Evolutionary conservation across 306 rosid species (phyloP), one percentile per base, ranked within the genome.

Genomic region (Pterocarpus macrocarpus): DNA sequence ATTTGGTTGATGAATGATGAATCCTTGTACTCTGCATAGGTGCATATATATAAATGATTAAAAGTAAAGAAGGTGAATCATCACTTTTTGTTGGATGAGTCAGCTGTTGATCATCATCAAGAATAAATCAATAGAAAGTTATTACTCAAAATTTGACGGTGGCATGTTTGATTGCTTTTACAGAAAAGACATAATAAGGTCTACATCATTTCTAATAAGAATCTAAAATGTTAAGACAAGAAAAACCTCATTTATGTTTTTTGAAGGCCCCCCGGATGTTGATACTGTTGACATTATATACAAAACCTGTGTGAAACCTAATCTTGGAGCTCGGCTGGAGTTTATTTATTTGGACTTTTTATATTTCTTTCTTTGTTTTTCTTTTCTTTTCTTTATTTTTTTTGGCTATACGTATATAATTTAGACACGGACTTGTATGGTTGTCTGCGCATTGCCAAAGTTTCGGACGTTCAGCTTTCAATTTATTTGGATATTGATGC

Each of bases 41-140:
- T 22, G 28, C 43, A 41, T 15, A 22, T 33, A 65, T 44, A 66
- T 43, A 64, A 35, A 71, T 17, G 66, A 81, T 41, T 68, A 36
- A 61, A 41, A 28, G 73, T 64, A 67, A 30, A 65, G 63, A 3
- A 8, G 38, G 67, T 50, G 84, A 79, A 57, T 36, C 62, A 62
- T 47, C 50, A 10, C 76, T 79, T 79, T 62, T 63, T 50, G 33
- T 56, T 64, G 64, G 71, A 63, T 69, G 89, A 80, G 74, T 86
- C 89, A 79, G 66, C 82, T 69, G 4, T 58, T 22, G 58, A 66
- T 86, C 87, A 85, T 81, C 88, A 83, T 5, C 44, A 53, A 47
- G 72, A 38, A 43, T 0, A 41, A 22, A 13, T 15, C 39, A 61
- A 77, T 77, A 76, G 28, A 69, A 58, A 71, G 56, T 72, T 15